phyloP scores from a whole-genome alignment of 2,329 filamentous ascomycete species.

The Phialophora chinensis region DNA sequence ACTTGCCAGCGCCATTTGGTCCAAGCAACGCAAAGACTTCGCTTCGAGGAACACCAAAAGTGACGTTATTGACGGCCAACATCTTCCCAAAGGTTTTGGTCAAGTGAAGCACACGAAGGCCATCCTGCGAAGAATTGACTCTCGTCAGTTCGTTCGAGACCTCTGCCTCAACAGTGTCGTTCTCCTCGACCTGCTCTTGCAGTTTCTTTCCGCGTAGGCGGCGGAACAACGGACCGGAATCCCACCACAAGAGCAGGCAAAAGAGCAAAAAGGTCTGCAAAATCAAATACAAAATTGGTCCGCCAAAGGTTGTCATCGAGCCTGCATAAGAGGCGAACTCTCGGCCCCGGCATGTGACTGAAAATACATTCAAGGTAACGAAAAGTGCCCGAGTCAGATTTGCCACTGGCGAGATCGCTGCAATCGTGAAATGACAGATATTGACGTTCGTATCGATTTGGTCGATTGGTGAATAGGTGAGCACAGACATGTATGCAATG shows the following conservation, averaged over 20 bases:
- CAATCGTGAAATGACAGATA: slow-evolving; percentile 76
- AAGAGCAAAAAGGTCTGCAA: slow-evolving; percentile 76
- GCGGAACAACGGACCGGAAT: slow-evolving; percentile 72
- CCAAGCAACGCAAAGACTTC: slow-evolving; percentile 90
- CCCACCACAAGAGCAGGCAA: slow-evolving; percentile 75
- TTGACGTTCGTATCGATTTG: slow-evolving; percentile 71
- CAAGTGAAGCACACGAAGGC: slow-evolving; percentile 78
- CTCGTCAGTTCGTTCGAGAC: slow-evolving; percentile 69
- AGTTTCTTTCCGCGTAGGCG: slow-evolving; percentile 56
- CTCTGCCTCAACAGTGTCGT: slow-evolving; percentile 59
- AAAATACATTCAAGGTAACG: slow-evolving; percentile 81
- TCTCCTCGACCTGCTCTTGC: slow-evolving; percentile 49
- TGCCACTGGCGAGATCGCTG: slow-evolving; percentile 75
- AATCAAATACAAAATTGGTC: slow-evolving; percentile 81
- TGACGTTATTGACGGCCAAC: slow-evolving; percentile 84
- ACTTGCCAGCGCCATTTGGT: slow-evolving; percentile 90
- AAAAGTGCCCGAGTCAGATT: slow-evolving; percentile 77
- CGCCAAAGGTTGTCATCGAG: slow-evolving; percentile 76
- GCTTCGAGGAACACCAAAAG: slow-evolving; percentile 77
- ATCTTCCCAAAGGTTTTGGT: slow-evolving; percentile 79
- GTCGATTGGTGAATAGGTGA: slow-evolving; percentile 75
- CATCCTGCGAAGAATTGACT: slow-evolving; percentile 67
- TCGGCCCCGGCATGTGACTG: slow-evolving; percentile 71
- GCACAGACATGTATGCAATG: slow-evolving; percentile 71
- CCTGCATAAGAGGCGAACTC: slow-evolving; percentile 71